These are phyloP conservation scores for Triglochin maritima DNA, from an alignment of 106 monocot genomes.

Conservation along the genomic window DNA sequence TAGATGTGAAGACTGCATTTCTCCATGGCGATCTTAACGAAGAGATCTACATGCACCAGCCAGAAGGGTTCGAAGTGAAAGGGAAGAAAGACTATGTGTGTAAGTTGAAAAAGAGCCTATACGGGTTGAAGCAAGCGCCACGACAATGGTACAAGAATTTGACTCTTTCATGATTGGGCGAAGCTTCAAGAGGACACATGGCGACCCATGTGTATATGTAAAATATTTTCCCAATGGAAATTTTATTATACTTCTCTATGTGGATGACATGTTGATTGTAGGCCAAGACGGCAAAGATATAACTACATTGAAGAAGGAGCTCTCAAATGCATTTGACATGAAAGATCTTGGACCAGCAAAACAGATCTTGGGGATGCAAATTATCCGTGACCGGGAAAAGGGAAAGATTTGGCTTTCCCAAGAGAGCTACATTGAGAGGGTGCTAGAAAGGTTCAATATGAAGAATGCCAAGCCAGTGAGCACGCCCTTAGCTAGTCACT, in stretches of 20 bases:
- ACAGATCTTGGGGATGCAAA: not conserved
- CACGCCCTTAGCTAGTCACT: not conserved
- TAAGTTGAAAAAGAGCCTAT: slow-evolving; percentile 8
- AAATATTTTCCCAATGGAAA: not conserved
- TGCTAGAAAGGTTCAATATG: not conserved
- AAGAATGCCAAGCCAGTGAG: not conserved
- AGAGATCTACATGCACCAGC: too few species aligned
- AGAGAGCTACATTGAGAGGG: slow-evolving; percentile 1
- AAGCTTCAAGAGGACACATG: not conserved
- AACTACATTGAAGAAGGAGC: not conserved
- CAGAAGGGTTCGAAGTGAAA: not conserved
- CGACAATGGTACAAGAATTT: slow-evolving; percentile 9
- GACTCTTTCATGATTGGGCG: not conserved
- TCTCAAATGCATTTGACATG: slow-evolving; percentile 4
- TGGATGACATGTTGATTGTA: slow-evolving; percentile 9
- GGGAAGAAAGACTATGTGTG: slow-evolving; percentile 10
- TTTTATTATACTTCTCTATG: slow-evolving; percentile 6
- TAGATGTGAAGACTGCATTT: too few species aligned
- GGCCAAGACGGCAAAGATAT: slow-evolving; percentile 1
- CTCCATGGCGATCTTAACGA: too few species aligned
- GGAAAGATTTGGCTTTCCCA: not conserved
- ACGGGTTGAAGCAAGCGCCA: slow-evolving; percentile 8
- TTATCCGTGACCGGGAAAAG: not conserved
- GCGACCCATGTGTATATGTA: not conserved
- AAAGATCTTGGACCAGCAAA: not conserved